Conservation (phyloP, 768 basidiomycete genomes). For the Gymnopilus junonius region DNA sequence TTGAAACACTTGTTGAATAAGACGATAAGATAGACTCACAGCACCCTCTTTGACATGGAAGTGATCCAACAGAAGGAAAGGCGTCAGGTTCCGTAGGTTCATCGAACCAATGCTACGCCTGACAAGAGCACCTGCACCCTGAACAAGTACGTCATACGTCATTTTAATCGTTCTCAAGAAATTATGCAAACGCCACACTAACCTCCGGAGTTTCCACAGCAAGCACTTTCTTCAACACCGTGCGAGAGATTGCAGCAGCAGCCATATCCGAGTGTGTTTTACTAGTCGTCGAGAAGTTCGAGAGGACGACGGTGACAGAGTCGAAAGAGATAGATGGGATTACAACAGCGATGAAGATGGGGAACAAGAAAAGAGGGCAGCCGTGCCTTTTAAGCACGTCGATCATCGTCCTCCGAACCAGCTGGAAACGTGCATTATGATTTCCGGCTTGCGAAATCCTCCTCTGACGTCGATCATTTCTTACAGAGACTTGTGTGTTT, state of each 20-base stretch:
- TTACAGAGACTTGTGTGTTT: slow-evolving; percentile 5
- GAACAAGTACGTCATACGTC: neutral
- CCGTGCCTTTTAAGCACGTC: slow-evolving; percentile 11
- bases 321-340: slow-evolving; percentile 1
- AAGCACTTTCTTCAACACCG: slow-evolving; percentile 76
- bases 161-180: no score
- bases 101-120: slow-evolving; percentile 84
- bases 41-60: slow-evolving; percentile 74
- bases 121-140: slow-evolving; percentile 85
- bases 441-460: neutral
- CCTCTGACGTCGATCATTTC: slow-evolving; percentile 3
- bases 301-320: neutral
- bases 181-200: no score
- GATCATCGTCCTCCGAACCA: slow-evolving; percentile 10
- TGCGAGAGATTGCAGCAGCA: slow-evolving; percentile 54
- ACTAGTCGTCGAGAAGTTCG: neutral
- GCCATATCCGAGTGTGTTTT: slow-evolving; percentile 18
- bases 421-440: slow-evolving; percentile 7
- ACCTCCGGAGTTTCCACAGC: slow-evolving; percentile 80
- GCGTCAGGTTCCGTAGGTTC: slow-evolving; percentile 78
- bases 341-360: slow-evolving; percentile 5
- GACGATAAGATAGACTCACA: slow-evolving; percentile 42
- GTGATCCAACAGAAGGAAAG: slow-evolving; percentile 91
- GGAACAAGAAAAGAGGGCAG: slow-evolving; percentile 2
- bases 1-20: neutral